A percentile compares a stretch with the other conserved stretches of the same genome.
Evolutionary conservation across 2,329 filamentous ascomycete species (phyloP).

Genomic region (Aspergillus ochraceus): DNA sequence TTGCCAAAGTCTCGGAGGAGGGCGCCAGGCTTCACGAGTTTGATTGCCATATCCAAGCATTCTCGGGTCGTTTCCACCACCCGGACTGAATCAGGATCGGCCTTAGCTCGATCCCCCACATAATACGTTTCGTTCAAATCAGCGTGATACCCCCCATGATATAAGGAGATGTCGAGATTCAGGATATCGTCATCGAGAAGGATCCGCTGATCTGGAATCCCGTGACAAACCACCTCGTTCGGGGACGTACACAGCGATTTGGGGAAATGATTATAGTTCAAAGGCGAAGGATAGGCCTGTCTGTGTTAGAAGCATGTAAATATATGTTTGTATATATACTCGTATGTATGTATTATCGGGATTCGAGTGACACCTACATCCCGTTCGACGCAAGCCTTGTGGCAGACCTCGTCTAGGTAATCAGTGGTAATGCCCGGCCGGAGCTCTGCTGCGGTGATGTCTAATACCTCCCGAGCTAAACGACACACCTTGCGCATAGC

Average conservation of each 20-base stretch:
- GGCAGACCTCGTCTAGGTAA: constrained; percentile 83
- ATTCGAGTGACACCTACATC: constrained; percentile 53
- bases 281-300: constrained; percentile 85
- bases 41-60: constrained; percentile 79
- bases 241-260: constrained; percentile 91
- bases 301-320: background rate
- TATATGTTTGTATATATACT: too few relatives aligned
- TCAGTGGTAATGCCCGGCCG: constrained; percentile 88
- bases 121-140: constrained; percentile 97
- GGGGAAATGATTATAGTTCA: constrained; percentile 90
- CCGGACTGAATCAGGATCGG: constrained; percentile 76
- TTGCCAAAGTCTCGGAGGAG: constrained; percentile 86
- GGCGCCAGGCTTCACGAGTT: constrained; percentile 82
- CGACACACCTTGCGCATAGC: constrained; percentile 86
- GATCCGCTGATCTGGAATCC: constrained; percentile 82
- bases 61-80: constrained; percentile 84
- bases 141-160: constrained; percentile 86
- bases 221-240: constrained; percentile 95
- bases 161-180: constrained; percentile 89
- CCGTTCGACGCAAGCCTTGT: constrained; percentile 85
- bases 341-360: background rate
- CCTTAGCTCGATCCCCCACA: constrained; percentile 76
- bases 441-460: constrained; percentile 76
- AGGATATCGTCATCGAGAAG: constrained; percentile 87
- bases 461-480: constrained; percentile 79